Base-by-base conservation (phyloP, 108 stramenopile species). In the Skeletonema costatum region DNA sequence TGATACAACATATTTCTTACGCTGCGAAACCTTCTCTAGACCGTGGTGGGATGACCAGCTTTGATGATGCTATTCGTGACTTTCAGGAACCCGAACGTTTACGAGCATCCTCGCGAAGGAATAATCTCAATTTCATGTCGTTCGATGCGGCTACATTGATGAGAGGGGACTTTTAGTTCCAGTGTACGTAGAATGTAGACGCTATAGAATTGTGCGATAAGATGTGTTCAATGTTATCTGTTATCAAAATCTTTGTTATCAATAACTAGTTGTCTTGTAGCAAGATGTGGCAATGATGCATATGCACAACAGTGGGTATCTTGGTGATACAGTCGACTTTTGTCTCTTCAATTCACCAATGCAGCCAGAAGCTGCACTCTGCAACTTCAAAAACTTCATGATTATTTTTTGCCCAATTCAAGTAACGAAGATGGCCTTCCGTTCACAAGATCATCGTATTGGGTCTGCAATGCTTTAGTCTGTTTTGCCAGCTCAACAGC, bases 381-480 rank as follows among this genome's bases (percentile, higher is more conserved):
- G 39, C 39, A 41, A 41, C 11, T 21, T 58, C 19, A 21, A 1
- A 58, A 58, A 58, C 56, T 58, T 5, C 9, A 17, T 63, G 13
- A 19, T 17, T 35, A 66, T 33, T 48, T 59, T 19, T 51, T 16
- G 33, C 71, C 38, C 72, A 46, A 60, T 63, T 69, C 44, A 75
- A 83, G 11, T 39, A 88, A 48, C 10, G 44, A 12, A 21, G 84
- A 85, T 36, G 81, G 79, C 68, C 74, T 78, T 1, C 88, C 85
- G 65, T 78, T 83, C 1, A 89, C 88, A 1, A 89, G 82, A 44
- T 79, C 72, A 48, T 83, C 74, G 48, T 89, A 89, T 60, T 89
- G 86, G 14, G 46, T 32, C 69, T 85, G 84, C 14, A 78, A 66
- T 5, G 67, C 77, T 44, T 85, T 85, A n/a, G 85, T 87, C 60